Percentiles rank a stretch among this genome's conserved stretches.
phyloP scores from a whole-genome alignment of 441 rosid species.

The Populus hybrid region DNA sequence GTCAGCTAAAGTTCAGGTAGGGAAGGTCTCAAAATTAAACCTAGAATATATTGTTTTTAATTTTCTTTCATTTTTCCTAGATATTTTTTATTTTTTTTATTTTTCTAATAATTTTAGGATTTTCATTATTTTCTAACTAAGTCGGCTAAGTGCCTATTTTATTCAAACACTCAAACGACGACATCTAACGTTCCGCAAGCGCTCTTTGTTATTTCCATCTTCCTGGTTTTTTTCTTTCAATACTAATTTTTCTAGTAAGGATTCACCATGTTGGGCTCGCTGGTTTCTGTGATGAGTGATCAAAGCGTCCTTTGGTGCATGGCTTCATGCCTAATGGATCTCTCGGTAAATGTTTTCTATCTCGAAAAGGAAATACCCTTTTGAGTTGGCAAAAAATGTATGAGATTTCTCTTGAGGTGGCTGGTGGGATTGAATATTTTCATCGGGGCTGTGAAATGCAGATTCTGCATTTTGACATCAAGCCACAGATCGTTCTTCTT shows the following conservation, averaged over 20 bases:
- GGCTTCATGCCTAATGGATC: slow-evolving; percentile 17
- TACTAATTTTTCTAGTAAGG: neutral
- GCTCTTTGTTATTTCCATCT: too few relatives aligned
- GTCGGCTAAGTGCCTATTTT: too few relatives aligned
- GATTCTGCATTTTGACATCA: slow-evolving; percentile 15
- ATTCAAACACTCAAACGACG: too few relatives aligned
- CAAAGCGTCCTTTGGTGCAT: neutral
- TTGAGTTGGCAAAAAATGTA: slow-evolving; percentile 16
- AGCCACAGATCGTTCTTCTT: slow-evolving; percentile 10
- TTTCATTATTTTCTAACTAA: too few relatives aligned
- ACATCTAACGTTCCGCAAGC: too few relatives aligned
- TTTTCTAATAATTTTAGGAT: too few relatives aligned
- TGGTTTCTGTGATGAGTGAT: slow-evolving; percentile 3
- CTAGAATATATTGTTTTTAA: too few relatives aligned
- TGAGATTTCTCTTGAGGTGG: slow-evolving; percentile 9
- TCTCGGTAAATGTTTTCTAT: neutral
- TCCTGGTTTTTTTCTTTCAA: too few relatives aligned
- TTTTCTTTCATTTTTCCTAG: too few relatives aligned
- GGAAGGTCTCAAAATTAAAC: too few relatives aligned
- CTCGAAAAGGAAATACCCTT: neutral
- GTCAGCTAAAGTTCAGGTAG: too few relatives aligned
- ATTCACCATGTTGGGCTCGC: slow-evolving; percentile 5
- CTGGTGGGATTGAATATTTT: slow-evolving; percentile 11
- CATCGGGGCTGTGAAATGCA: slow-evolving; percentile 17
- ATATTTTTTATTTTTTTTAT: too few relatives aligned